Percentiles rank a stretch among this genome's conserved stretches.
Evolutionary conservation across 2,329 filamentous ascomycete species (phyloP).

Genomic region (Curvularia sp.): DNA sequence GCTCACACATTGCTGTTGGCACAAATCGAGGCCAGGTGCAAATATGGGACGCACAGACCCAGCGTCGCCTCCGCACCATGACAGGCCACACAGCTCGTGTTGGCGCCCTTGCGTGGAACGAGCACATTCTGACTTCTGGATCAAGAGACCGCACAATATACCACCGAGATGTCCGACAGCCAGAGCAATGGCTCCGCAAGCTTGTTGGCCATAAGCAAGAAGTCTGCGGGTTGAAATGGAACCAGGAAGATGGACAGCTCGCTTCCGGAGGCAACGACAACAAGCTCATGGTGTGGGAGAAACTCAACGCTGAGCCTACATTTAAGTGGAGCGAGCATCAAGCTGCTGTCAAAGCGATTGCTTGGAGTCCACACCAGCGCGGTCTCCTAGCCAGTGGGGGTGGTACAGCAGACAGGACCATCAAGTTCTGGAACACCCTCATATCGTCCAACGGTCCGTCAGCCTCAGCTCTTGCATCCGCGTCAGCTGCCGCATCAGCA

Average conservation of each 20-base stretch:
- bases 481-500: slow-evolving; percentile 46
- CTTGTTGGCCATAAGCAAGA: slow-evolving; percentile 97
- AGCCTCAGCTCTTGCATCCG: slow-evolving; percentile 51
- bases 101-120: slow-evolving; percentile 95
- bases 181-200: slow-evolving; percentile 87
- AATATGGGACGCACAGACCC: slow-evolving; percentile 94
- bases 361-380: slow-evolving; percentile 96
- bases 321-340: slow-evolving; percentile 96
- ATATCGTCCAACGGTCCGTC: slow-evolving; percentile 66
- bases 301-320: slow-evolving; percentile 86
- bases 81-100: slow-evolving; percentile 93
- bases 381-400: slow-evolving; percentile 94
- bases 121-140: slow-evolving; percentile 94
- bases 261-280: slow-evolving; percentile 98
- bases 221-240: slow-evolving; percentile 96
- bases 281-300: slow-evolving; percentile 98
- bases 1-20: slow-evolving; percentile 93
- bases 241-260: slow-evolving; percentile 91
- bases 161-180: slow-evolving; percentile 91
- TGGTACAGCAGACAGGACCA: slow-evolving; percentile 92
- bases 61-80: slow-evolving; percentile 89
- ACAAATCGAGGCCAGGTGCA: slow-evolving; percentile 94
- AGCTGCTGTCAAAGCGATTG: slow-evolving; percentile 95
- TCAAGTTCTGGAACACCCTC: slow-evolving; percentile 97
- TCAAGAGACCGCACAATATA: slow-evolving; percentile 93